Conservation (phyloP, 1,139 yeast species). For the Pichia sp. region DNA sequence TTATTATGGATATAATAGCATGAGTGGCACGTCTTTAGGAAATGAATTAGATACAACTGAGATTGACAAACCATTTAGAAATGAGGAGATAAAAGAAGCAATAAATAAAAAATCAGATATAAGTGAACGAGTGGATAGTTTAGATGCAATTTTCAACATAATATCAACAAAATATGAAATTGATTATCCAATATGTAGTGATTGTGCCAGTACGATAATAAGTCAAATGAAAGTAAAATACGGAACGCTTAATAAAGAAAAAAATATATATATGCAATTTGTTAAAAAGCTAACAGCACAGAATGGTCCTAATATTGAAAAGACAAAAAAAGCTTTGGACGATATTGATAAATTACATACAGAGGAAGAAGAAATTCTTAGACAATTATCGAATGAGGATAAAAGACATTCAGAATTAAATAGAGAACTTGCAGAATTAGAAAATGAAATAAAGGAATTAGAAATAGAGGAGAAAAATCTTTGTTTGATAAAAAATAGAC, state of each 20-base stretch:
- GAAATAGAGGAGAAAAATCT: constrained; percentile 40
- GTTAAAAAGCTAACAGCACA: constrained; percentile 61
- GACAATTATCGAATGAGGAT: constrained; percentile 44
- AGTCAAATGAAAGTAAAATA: constrained; percentile 66
- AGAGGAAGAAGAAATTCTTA: constrained; percentile 34
- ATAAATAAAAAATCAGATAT: constrained; percentile 29
- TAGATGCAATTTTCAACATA: constrained; percentile 61
- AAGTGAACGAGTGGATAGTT: constrained; percentile 32
- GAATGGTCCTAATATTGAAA: constrained; percentile 38
- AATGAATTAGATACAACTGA: background rate
- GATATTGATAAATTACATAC: constrained; percentile 37
- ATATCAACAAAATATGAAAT: constrained; percentile 65
- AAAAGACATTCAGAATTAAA: constrained; percentile 36
- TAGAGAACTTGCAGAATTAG: constrained; percentile 34
- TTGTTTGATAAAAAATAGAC: constrained; percentile 43
- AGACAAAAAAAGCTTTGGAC: constrained; percentile 36
- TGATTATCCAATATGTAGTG: constrained; percentile 86
- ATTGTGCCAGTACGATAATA: constrained; percentile 66
- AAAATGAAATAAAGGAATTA: constrained; percentile 37
- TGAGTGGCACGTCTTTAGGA: too few species aligned
- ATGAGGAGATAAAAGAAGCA: constrained; percentile 7
- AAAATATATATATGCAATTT: constrained; percentile 72
- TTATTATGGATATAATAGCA: background rate
- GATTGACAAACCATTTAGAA: background rate
- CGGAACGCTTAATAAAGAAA: constrained; percentile 69